Conservation (phyloP, 306 rosid species). For the Rubus parviflorus region DNA sequence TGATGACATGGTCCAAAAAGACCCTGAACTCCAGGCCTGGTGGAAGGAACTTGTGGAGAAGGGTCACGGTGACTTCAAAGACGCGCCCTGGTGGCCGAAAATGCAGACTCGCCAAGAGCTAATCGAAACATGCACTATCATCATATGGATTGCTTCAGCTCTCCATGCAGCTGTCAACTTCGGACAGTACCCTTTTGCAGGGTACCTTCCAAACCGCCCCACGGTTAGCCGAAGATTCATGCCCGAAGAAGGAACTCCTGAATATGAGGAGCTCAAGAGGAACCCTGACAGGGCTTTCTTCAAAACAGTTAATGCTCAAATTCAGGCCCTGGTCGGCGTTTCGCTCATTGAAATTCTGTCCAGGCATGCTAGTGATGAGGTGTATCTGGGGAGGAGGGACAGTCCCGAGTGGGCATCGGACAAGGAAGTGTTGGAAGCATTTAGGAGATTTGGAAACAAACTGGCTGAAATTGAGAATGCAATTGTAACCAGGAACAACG, state of each 20-base stretch:
- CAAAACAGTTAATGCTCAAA: conserved; percentile 52
- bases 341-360: conserved; percentile 54
- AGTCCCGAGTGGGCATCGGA: conserved; percentile 63
- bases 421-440: conserved; percentile 41
- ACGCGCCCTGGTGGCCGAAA: conserved; percentile 48
- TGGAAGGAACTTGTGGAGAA: conserved; percentile 51
- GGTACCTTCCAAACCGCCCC: conserved; percentile 58
- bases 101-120: conserved; percentile 46
- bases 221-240: conserved; percentile 46
- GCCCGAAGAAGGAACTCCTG: conserved; percentile 50
- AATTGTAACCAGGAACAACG: conserved; percentile 41
- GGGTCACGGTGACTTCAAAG: conserved; percentile 54
- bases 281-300: conserved; percentile 39
- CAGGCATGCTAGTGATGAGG: conserved; percentile 52
- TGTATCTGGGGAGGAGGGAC: conserved; percentile 52
- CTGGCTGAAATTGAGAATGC: conserved; percentile 46
- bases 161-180: conserved; percentile 66
- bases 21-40: conserved; percentile 52
- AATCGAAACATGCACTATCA: conserved; percentile 36
- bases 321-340: conserved; percentile 35
- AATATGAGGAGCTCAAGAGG: conserved; percentile 41
- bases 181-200: conserved; percentile 63
- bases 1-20: conserved; percentile 37
- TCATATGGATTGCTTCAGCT: conserved; percentile 65
- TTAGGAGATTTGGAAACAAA: conserved; percentile 44